Percentiles rank a stretch among this genome's conserved stretches.
These are phyloP conservation scores for Puccinia polysora DNA, from an alignment of 1,284 basidiomycete genomes.

Conservation along the genomic window DNA sequence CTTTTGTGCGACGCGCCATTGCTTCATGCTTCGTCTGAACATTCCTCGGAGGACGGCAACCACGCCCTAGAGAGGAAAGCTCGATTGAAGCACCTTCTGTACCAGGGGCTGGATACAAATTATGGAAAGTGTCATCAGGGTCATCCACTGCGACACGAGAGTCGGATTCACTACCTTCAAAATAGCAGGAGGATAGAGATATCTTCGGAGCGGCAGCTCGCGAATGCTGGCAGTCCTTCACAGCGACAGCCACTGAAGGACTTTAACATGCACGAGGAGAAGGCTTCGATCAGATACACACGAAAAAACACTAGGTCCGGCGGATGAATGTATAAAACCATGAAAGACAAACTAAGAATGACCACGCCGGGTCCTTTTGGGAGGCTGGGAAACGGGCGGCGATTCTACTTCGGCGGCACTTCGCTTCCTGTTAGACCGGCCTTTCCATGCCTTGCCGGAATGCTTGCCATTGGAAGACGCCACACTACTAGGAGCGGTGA, in stretches of 20 bases:
- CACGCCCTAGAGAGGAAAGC: too few species aligned
- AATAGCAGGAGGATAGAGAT: slow-evolving; percentile 20
- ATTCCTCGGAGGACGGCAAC: too few species aligned
- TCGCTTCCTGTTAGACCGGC: slow-evolving; percentile 23
- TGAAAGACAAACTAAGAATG: neutral
- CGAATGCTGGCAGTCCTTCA: neutral
- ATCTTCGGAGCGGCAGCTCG: neutral
- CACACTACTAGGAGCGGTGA: slow-evolving; percentile 1
- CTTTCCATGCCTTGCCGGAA: neutral
- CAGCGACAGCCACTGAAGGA: neutral
- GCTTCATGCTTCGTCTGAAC: too few species aligned
- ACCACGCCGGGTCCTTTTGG: neutral
- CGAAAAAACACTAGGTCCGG: neutral
- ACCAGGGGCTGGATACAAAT: neutral
- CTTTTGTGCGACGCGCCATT: too few species aligned
- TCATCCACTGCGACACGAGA: too few species aligned
- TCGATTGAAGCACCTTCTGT: too few species aligned
- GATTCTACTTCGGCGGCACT: neutral
- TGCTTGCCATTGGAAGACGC: neutral
- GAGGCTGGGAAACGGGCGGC: neutral
- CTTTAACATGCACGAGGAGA: neutral
- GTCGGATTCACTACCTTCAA: neutral
- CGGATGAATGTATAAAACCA: neutral
- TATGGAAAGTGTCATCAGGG: too few species aligned
- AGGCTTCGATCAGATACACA: neutral